These are phyloP conservation scores for Kwoniella shivajii DNA, from an alignment of 1,284 basidiomycete genomes.

Conservation along the genomic window DNA sequence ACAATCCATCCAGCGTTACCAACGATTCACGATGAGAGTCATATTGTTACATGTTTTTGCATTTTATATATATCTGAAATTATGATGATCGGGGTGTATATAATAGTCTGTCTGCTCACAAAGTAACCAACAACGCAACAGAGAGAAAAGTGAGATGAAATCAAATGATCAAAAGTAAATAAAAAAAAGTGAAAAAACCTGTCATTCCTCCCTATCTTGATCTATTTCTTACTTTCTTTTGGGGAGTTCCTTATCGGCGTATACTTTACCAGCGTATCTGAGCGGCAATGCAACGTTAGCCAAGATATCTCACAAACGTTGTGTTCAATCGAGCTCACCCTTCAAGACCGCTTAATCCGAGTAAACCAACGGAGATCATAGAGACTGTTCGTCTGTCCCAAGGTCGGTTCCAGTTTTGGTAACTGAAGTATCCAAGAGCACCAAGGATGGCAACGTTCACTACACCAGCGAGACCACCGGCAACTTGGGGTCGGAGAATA, in stretches of 20 bases:
- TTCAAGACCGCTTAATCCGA: constrained; percentile 69
- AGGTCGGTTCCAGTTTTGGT: constrained; percentile 67
- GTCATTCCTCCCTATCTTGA: neutral
- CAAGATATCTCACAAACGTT: too few species aligned
- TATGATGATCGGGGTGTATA: too few species aligned
- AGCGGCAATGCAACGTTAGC: too few species aligned
- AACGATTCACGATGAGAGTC: too few species aligned
- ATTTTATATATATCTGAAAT: too few species aligned
- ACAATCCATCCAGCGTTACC: too few species aligned
- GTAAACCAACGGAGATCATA: constrained; percentile 65
- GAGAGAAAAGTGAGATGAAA: neutral
- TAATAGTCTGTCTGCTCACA: too few species aligned
- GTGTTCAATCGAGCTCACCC: constrained; percentile 61
- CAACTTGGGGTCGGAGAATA: constrained; percentile 67
- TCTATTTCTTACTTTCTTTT: constrained; percentile 31
- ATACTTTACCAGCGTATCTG: constrained; percentile 40
- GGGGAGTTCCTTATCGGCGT: constrained; percentile 44
- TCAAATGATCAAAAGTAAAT: neutral
- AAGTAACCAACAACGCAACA: too few species aligned
- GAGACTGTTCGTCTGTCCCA: constrained; percentile 74
- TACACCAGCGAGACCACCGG: constrained; percentile 68
- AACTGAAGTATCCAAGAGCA: constrained; percentile 68
- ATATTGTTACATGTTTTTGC: too few species aligned
- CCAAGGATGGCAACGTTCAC: constrained; percentile 72
- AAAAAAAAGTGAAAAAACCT: neutral